Percentiles rank a stretch among this genome's conserved stretches.
These are phyloP conservation scores for Kalaharituber pfeilii DNA, from an alignment of 2,329 filamentous ascomycete species.

Conservation along the genomic window DNA sequence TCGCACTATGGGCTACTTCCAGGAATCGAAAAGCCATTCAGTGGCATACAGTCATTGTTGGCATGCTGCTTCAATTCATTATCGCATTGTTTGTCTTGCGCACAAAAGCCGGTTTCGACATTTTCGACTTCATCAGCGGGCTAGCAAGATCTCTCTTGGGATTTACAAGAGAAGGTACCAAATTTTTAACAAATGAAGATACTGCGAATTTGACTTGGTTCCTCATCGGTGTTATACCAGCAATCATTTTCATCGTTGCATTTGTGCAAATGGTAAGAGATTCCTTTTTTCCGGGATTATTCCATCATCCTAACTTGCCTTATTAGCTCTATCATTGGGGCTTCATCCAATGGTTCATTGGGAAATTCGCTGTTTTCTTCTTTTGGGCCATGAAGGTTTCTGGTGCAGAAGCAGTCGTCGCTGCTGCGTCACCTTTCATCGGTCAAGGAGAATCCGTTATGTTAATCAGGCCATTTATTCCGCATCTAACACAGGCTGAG, in stretches of 20 bases:
- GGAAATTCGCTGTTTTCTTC: constrained; percentile 77
- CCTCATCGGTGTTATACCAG: constrained; percentile 61
- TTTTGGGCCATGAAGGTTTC: constrained; percentile 79
- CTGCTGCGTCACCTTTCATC: constrained; percentile 82
- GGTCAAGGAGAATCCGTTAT: constrained; percentile 88
- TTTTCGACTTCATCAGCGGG: constrained; percentile 73
- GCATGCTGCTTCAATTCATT: constrained; percentile 77
- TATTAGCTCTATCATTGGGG: constrained; percentile 52
- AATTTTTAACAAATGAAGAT: constrained; percentile 45
- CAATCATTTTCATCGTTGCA: constrained; percentile 91
- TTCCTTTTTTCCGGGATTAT: too few relatives aligned
- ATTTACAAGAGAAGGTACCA: constrained; percentile 55
- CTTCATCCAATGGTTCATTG: constrained; percentile 73
- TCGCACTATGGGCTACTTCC: constrained; percentile 51
- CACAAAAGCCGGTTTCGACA: constrained; percentile 65
- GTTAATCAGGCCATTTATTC: constrained; percentile 73
- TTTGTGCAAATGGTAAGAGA: constrained; percentile 57
- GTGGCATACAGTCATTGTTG: constrained; percentile 71
- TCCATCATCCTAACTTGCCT: not conserved
- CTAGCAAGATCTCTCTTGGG: constrained; percentile 57
- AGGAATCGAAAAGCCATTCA: constrained; percentile 44
- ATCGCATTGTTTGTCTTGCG: constrained; percentile 76
- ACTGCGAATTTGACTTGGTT: constrained; percentile 43
- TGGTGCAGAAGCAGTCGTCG: constrained; percentile 83
- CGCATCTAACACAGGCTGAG: constrained; percentile 71